A percentile compares a stretch with the other conserved stretches of the same genome.
Evolutionary conservation across 2,329 filamentous ascomycete genomes (phyloP).

Genomic region (Pseudohalonectria lignicola): DNA sequence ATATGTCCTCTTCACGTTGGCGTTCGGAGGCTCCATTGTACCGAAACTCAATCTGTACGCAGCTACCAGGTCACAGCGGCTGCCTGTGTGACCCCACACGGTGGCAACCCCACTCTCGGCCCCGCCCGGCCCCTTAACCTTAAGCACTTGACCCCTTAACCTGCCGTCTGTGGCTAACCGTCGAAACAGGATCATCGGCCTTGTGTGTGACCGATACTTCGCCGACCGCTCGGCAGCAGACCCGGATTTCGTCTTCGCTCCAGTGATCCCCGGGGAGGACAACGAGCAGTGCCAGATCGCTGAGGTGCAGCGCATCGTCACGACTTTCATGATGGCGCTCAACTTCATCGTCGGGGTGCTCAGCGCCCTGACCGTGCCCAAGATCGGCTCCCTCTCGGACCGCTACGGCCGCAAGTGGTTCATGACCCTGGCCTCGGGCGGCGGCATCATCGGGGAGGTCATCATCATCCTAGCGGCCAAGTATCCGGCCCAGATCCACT

Average conservation of each 20-base stretch:
- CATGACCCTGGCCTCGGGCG: conserved; percentile 61
- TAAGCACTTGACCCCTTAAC: too few relatives aligned
- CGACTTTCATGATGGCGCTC: conserved; percentile 67
- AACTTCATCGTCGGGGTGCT: conserved; percentile 65
- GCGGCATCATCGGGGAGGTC: conserved; percentile 63
- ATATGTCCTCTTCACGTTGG: conserved; percentile 71
- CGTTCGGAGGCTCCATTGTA: conserved; percentile 76
- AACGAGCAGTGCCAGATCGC: conserved; percentile 68
- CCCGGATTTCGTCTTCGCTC: conserved; percentile 48
- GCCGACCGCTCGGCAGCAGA: conserved; percentile 50
- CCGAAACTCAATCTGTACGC: conserved; percentile 70
- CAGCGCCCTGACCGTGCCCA: conserved; percentile 72
- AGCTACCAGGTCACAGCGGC: too few relatives aligned
- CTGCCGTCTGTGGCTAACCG: too few relatives aligned
- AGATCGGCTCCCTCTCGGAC: conserved; percentile 77
- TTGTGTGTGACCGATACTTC: conserved; percentile 79
- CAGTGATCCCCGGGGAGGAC: conserved; percentile 55
- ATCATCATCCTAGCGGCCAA: conserved; percentile 70
- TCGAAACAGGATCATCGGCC: conserved; percentile 61
- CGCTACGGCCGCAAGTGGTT: conserved; percentile 69
- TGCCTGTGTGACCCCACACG: too few relatives aligned
- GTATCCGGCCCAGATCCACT: conserved; percentile 60
- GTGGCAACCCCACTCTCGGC: too few relatives aligned
- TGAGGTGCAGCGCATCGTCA: conserved; percentile 65
- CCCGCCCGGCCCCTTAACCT: too few relatives aligned